Evolutionary conservation across 352 stramenopile species (phyloP), one percentile per base, ranked within the genome.

Genomic region (Elongisporangium prolatum): DNA sequence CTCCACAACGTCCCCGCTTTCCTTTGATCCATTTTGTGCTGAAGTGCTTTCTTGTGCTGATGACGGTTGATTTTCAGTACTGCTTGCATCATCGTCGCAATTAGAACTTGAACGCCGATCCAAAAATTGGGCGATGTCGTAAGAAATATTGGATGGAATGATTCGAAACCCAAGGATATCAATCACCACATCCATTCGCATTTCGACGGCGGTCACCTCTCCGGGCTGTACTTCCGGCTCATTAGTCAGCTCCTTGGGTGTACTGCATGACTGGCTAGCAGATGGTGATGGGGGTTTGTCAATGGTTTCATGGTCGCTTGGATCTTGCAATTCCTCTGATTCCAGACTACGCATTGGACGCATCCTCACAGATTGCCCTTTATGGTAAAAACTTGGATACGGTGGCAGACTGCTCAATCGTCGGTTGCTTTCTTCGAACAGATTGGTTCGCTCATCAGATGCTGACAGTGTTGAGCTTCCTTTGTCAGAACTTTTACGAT

Each of bases 61-160:
- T 3, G 34, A 3, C 4, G 34, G 14, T 44, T 44, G 34, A 11
- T 44, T 44, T 17, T 44, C 34, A 44, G 4, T 11, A 44, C 34
- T 44, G 11, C 34, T 50, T 21, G 10, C 54, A 10, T 67, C 61
- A 7, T 18, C 54, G 49, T 60, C 54, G 16, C 54, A 48, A 9
- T 8, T 24, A 6, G 54, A 60, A 16, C 25, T 20, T 5, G 54
- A 59, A 3, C 44, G 21, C 18, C 59, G 60, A n/a, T 83, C 79
- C 25, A 93, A 63, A 61, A 93, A 93, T 16, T 75, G 69, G 53
- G 91, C 54, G 14, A 91, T 65, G 55, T 93, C 78, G 54, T 88
- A 89, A 55, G 89, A 78, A 28, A 93, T 91, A 59, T 91, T 93
- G 3, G 81, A 91, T 37, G 84, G 80, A 21, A 91, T 91, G 6